These are phyloP conservation scores for Cladosporium sp. DNA, from an alignment of 2,329 filamentous ascomycete species.

Conservation along the genomic window DNA sequence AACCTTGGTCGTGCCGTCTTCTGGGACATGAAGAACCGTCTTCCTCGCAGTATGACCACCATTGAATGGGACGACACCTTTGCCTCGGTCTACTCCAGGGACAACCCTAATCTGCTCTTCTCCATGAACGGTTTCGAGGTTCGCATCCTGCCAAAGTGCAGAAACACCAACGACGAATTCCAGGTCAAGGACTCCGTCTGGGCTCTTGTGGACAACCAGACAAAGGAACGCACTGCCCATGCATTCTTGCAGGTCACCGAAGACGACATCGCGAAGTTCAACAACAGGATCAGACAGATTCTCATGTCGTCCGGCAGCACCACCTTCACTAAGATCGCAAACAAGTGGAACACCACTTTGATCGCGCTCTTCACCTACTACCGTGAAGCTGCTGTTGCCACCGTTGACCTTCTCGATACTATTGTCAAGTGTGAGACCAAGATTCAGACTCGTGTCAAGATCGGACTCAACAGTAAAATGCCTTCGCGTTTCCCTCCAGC, in stretches of 20 bases:
- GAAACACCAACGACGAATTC: conserved; percentile 95
- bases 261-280: conserved; percentile 98
- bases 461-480: conserved; percentile 99
- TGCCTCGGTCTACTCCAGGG: conserved; percentile 93
- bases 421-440: conserved; percentile 99
- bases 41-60: conserved; percentile 91
- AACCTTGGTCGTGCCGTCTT: conserved; percentile 96
- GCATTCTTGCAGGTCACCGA: conserved; percentile 97
- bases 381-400: conserved; percentile 93
- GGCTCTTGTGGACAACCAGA: conserved; percentile 94
- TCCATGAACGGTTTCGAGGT: conserved; percentile 99
- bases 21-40: conserved; percentile 96
- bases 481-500: conserved; percentile 96
- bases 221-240: conserved; percentile 94
- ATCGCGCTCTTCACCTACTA: conserved; percentile 99
- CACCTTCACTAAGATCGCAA: conserved; percentile 99
- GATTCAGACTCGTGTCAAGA: conserved; percentile 98
- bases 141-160: conserved; percentile 88
- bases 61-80: conserved; percentile 99
- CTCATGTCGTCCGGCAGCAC: conserved; percentile 99
- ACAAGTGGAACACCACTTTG: conserved; percentile 98
- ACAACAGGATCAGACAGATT: conserved; percentile 97
- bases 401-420: conserved; percentile 88
- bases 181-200: conserved; percentile 97
- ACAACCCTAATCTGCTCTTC: conserved; percentile 95